Percentiles rank a stretch among this genome's conserved stretches.
Conservation (phyloP, 345 rosid genomes). For the Moricandia moricandioides region DNA sequence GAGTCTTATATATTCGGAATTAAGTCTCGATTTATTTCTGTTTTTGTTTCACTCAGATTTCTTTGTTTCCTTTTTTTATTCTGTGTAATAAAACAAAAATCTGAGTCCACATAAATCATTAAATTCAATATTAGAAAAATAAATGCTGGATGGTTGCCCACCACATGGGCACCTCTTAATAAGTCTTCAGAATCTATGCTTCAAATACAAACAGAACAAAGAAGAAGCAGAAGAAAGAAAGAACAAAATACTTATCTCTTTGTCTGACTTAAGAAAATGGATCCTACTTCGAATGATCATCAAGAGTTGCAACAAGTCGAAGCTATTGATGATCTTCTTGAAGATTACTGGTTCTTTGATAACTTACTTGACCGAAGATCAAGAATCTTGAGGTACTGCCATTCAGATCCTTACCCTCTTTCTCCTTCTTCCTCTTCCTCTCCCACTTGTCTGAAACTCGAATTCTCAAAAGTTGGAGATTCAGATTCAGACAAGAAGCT, state of each 20-base stretch:
- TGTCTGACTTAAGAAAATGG: conserved; percentile 23
- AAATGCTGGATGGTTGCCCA: conserved; percentile 39
- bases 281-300: conserved; percentile 26
- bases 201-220: conserved; percentile 37
- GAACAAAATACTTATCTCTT: conserved; percentile 32
- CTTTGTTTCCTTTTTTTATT: neutral
- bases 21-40: neutral
- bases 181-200: conserved; percentile 38
- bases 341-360: conserved; percentile 74
- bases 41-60: neutral
- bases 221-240: conserved; percentile 20
- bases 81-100: conserved; percentile 18
- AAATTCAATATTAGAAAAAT: neutral
- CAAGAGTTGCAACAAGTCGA: conserved; percentile 32
- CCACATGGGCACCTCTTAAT: conserved; percentile 36
- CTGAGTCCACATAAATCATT: conserved; percentile 31
- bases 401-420: conserved; percentile 63
- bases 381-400: conserved; percentile 51
- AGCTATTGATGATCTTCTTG: conserved; percentile 60
- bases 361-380: conserved; percentile 44
- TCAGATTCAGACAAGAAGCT: conserved; percentile 19
- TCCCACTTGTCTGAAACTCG: conserved; percentile 15
- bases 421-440: conserved; percentile 33
- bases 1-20: neutral
- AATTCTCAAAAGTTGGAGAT: conserved; percentile 4